These are phyloP conservation scores for Xylaria sp. DNA, from an alignment of 2,329 filamentous ascomycete species.

Conservation along the genomic window DNA sequence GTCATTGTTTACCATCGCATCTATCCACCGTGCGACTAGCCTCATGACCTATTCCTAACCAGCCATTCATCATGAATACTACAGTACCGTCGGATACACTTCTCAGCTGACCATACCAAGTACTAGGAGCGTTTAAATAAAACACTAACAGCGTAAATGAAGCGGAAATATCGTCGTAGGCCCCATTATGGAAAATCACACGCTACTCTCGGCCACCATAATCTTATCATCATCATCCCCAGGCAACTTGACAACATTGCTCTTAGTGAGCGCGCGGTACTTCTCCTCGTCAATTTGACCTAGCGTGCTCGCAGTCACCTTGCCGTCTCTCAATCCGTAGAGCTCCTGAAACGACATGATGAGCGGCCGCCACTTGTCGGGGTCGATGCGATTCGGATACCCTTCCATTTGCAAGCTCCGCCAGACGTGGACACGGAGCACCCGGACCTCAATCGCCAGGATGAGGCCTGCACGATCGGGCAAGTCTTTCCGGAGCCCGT, in stretches of 20 bases:
- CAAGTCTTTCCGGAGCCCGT: slow-evolving; percentile 50
- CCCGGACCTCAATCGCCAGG: slow-evolving; percentile 51
- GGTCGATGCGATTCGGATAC: slow-evolving; percentile 53
- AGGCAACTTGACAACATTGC: slow-evolving; percentile 36
- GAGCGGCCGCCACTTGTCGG: slow-evolving; percentile 56
- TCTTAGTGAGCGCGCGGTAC: slow-evolving; percentile 40
- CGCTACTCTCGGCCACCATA: slow-evolving; percentile 8
- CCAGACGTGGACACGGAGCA: slow-evolving; percentile 51
- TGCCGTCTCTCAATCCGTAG: slow-evolving; percentile 51
- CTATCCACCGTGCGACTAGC: background rate
- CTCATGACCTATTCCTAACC: background rate
- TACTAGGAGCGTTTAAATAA: too few species aligned
- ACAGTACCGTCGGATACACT: slow-evolving; percentile 7
- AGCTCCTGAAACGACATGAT: slow-evolving; percentile 58
- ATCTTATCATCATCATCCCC: slow-evolving; percentile 37
- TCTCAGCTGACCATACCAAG: slow-evolving; percentile 1
- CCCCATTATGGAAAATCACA: too few species aligned
- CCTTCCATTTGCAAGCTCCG: slow-evolving; percentile 51
- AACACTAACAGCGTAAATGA: too few species aligned
- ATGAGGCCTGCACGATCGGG: slow-evolving; percentile 46
- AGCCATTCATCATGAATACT: slow-evolving; percentile 27
- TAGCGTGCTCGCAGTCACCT: slow-evolving; percentile 34
- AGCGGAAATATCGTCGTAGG: too few species aligned
- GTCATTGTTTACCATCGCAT: too few species aligned
- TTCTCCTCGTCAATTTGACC: slow-evolving; percentile 48